These are phyloP conservation scores for Leccinum subgranulosum DNA, from an alignment of 768 basidiomycete species.

Conservation along the genomic window DNA sequence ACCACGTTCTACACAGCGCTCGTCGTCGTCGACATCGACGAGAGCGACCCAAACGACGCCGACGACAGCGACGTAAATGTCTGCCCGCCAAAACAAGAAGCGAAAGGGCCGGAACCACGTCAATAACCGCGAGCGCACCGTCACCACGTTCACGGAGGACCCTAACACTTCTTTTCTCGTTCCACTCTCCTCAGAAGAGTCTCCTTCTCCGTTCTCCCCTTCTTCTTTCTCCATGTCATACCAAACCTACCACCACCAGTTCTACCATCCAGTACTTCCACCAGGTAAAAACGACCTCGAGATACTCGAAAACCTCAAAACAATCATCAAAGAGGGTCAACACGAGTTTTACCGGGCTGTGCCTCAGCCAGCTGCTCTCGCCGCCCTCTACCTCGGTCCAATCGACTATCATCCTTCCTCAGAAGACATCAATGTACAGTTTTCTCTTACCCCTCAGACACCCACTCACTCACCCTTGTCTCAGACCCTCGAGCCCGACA, in stretches of 20 bases:
- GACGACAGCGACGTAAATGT: constrained; percentile 33
- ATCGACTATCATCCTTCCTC: constrained; percentile 8
- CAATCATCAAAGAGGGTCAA: constrained; percentile 66
- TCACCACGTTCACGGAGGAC: constrained; percentile 62
- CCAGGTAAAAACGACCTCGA: constrained; percentile 68
- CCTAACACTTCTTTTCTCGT: constrained; percentile 52
- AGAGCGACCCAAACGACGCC: not conserved
- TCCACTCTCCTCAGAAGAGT: constrained; percentile 51
- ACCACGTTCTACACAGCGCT: constrained; percentile 22
- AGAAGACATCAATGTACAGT: constrained; percentile 34
- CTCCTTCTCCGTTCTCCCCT: constrained; percentile 39
- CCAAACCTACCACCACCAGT: constrained; percentile 31
- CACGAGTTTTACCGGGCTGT: constrained; percentile 67
- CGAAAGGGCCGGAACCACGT: constrained; percentile 53
- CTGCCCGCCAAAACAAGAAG: constrained; percentile 64
- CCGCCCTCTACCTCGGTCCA: constrained; percentile 62
- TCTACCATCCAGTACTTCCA: constrained; percentile 35
- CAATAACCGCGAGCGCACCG: constrained; percentile 62
- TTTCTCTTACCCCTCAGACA: constrained; percentile 7
- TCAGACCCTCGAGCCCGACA: constrained; percentile 17
- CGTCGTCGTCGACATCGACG: not conserved
- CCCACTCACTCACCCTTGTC: constrained; percentile 9
- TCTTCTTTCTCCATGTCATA: constrained; percentile 40
- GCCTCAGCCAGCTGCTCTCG: constrained; percentile 64
- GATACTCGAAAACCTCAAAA: constrained; percentile 71